Conservation (phyloP, 2,329 filamentous ascomycete genomes). For the Teratosphaeriaceae sp. region DNA sequence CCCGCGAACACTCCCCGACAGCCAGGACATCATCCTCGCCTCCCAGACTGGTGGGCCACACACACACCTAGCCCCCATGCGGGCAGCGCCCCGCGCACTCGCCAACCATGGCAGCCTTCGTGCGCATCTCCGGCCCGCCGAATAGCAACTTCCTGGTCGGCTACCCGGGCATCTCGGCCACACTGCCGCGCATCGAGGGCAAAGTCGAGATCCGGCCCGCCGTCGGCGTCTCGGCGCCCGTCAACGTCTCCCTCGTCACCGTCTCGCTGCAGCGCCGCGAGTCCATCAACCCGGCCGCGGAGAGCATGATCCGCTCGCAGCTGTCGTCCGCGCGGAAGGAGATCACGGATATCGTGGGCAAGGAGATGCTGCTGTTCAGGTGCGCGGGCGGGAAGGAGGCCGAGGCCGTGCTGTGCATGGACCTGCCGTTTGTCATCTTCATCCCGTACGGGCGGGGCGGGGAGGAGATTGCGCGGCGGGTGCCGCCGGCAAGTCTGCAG, state of each 20-base stretch:
- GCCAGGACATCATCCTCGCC: background rate
- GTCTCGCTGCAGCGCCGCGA: conserved; percentile 91
- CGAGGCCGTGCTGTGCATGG: conserved; percentile 90
- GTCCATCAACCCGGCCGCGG: conserved; percentile 92
- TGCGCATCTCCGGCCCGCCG: conserved; percentile 93
- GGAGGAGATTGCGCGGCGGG: conserved; percentile 80
- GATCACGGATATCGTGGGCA: conserved; percentile 85
- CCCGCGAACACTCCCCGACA: background rate
- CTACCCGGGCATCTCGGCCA: conserved; percentile 96
- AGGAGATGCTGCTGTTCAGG: conserved; percentile 87
- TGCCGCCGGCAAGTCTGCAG: conserved; percentile 87
- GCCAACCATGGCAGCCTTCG: conserved; percentile 57
- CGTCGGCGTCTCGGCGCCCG: conserved; percentile 78
- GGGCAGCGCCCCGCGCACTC: conserved; percentile 2
- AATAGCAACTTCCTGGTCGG: conserved; percentile 66
- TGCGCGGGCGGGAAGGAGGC: conserved; percentile 77
- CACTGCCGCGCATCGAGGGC: conserved; percentile 93
- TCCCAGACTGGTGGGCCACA: conserved; percentile 3
- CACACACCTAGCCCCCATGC: conserved; percentile 18
- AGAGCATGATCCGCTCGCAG: conserved; percentile 88
- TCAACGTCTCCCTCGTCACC: conserved; percentile 85
- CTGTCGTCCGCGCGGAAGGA: conserved; percentile 78
- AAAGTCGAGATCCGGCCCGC: conserved; percentile 93
- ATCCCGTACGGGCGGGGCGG: conserved; percentile 91
- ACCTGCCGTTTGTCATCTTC: conserved; percentile 93